Evolutionary conservation across 2,329 filamentous ascomycete genomes (phyloP).

Genomic region (Colletotrichum sublineola): DNA sequence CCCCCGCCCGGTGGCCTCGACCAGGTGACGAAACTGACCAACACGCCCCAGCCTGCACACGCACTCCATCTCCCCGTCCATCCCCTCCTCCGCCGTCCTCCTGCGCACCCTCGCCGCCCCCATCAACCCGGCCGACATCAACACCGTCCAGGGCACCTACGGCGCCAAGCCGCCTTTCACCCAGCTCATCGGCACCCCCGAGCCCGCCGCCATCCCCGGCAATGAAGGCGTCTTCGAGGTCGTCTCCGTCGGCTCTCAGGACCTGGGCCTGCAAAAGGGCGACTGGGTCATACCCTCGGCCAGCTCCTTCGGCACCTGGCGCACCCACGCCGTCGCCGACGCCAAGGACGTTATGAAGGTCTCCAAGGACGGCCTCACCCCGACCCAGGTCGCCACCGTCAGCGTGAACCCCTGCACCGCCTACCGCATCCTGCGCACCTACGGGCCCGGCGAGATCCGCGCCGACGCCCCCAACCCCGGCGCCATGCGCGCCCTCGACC

Average conservation of each 20-base stretch:
- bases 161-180: slow-evolving; percentile 86
- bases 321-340: slow-evolving; percentile 85
- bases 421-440: slow-evolving; percentile 92
- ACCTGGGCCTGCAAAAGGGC: slow-evolving; percentile 70
- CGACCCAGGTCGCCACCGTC: slow-evolving; percentile 87
- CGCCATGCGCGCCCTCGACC: slow-evolving; percentile 57
- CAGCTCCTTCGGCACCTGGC: slow-evolving; percentile 92
- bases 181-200: slow-evolving; percentile 79
- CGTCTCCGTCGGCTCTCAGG: slow-evolving; percentile 71
- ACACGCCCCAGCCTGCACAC: slow-evolving; percentile 67
- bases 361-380: slow-evolving; percentile 77
- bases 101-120: slow-evolving; percentile 90
- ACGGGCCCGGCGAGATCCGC: slow-evolving; percentile 65
- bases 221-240: slow-evolving; percentile 97
- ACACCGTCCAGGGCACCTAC: slow-evolving; percentile 97
- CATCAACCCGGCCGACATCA: slow-evolving; percentile 98
- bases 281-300: slow-evolving; percentile 94
- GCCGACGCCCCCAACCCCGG: slow-evolving; percentile 54
- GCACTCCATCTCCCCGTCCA: slow-evolving; percentile 81
- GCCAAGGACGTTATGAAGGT: slow-evolving; percentile 74
- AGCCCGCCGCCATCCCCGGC: slow-evolving; percentile 83
- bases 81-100: slow-evolving; percentile 75
- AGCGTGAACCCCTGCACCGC: slow-evolving; percentile 95
- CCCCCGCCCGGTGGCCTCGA: no score
- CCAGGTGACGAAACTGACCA: neutral